These are phyloP conservation scores for Fagus sylvatica DNA, from an alignment of 306 rosid genomes.

Conservation along the genomic window DNA sequence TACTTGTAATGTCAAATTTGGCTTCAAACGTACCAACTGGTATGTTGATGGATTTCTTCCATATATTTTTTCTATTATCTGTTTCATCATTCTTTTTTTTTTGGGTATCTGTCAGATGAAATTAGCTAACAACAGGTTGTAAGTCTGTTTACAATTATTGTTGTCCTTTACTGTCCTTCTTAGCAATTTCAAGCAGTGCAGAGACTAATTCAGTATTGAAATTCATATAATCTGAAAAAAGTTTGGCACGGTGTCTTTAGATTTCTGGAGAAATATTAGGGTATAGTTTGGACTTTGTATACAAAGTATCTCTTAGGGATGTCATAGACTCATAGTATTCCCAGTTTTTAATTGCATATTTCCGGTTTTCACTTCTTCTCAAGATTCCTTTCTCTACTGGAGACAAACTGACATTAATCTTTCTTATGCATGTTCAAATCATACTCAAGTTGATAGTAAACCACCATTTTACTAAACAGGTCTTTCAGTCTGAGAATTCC, in stretches of 20 bases:
- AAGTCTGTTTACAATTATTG: constrained; percentile 2
- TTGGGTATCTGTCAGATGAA: not conserved
- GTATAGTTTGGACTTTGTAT: not conserved
- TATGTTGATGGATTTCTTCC: constrained; percentile 24
- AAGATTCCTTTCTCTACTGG: too few species aligned
- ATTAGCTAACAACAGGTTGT: not conserved
- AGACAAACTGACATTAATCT: too few species aligned
- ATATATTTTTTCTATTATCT: not conserved
- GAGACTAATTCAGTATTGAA: not conserved
- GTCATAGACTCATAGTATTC: not conserved
- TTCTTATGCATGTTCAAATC: too few species aligned
- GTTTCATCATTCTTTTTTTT: not conserved
- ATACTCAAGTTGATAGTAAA: too few species aligned
- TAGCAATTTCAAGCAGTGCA: not conserved
- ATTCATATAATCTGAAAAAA: not conserved
- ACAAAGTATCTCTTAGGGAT: not conserved
- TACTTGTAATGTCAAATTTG: constrained; percentile 72
- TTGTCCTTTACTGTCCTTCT: not conserved
- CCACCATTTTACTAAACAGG: not conserved
- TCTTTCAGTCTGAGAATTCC: not conserved
- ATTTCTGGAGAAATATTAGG: not conserved
- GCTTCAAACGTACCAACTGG: constrained; percentile 98
- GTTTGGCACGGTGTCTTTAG: not conserved
- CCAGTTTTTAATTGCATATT: not conserved
- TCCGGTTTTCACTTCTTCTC: too few species aligned